These are phyloP conservation scores for Epichloe glyceriae DNA, from an alignment of 2,329 filamentous ascomycete species.

Conservation along the genomic window DNA sequence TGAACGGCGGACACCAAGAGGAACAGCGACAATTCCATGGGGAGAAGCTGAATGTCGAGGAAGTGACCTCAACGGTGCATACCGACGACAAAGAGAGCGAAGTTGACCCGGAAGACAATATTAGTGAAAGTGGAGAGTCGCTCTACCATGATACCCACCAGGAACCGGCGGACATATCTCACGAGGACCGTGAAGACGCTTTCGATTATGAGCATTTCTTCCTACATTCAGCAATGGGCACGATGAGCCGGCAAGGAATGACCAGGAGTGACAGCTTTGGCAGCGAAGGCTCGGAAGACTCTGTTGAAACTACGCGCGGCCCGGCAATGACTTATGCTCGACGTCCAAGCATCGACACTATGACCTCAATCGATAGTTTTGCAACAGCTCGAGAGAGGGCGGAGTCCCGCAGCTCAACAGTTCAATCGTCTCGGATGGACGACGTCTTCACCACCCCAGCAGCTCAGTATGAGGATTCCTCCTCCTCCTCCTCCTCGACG, in stretches of 20 bases:
- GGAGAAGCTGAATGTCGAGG: neutral
- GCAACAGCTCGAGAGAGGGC: conserved; percentile 39
- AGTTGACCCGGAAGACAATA: conserved; percentile 13
- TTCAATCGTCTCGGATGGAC: conserved; percentile 8
- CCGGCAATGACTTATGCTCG: conserved; percentile 20
- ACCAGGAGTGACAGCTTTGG: conserved; percentile 27
- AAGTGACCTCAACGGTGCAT: neutral
- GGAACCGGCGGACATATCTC: conserved; percentile 46
- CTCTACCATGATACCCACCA: conserved; percentile 49
- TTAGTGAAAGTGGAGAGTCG: conserved; percentile 51
- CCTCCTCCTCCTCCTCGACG: neutral
- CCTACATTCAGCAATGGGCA: conserved; percentile 81
- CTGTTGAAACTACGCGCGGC: conserved; percentile 47
- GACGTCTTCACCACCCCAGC: conserved; percentile 11
- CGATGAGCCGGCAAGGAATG: conserved; percentile 37
- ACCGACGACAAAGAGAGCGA: conserved; percentile 13
- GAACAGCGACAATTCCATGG: neutral
- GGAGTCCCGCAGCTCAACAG: conserved; percentile 23
- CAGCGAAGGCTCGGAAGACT: conserved; percentile 47
- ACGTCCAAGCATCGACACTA: conserved; percentile 35
- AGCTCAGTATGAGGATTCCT: conserved; percentile 9
- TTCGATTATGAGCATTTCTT: conserved; percentile 98
- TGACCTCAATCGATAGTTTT: conserved; percentile 40
- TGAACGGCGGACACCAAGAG: neutral
- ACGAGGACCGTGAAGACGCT: conserved; percentile 87